Conservation (phyloP, 208 protist species). For the Spironucleus salmonicida region DNA sequence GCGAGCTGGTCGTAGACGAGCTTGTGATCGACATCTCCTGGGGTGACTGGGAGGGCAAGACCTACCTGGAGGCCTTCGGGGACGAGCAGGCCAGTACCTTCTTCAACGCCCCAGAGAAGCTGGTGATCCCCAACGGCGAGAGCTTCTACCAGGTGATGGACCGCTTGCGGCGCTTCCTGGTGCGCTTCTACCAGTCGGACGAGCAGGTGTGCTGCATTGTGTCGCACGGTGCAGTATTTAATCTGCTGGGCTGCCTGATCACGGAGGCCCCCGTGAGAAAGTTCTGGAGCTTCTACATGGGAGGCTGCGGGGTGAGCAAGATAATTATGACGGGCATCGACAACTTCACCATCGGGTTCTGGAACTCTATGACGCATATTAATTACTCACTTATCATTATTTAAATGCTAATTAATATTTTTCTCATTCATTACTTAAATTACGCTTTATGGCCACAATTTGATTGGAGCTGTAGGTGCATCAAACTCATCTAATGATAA, state of each 20-base stretch:
- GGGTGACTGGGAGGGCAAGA: slow-evolving; percentile 3
- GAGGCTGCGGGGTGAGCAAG: neutral
- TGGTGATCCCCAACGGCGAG: neutral
- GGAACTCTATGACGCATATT: no score
- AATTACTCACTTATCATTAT: no score
- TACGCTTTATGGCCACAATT: no score
- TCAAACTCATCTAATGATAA: no score
- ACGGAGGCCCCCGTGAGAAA: neutral
- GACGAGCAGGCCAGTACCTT: neutral
- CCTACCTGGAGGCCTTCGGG: neutral
- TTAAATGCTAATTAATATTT: no score
- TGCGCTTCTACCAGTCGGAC: neutral
- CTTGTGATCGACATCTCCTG: neutral
- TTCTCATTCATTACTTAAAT: no score
- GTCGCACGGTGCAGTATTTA: neutral
- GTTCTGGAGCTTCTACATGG: slow-evolving; percentile 3
- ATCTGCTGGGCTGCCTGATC: neutral
- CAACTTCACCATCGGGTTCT: neutral
- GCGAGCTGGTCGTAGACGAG: neutral
- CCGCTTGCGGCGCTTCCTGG: neutral
- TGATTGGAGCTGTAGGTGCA: no score
- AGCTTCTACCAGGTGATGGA: neutral
- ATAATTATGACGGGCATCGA: neutral
- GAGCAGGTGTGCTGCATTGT: neutral
- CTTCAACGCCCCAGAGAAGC: neutral